Percentiles rank a stretch among this genome's conserved stretches.
Conservation (phyloP, 495 filamentous ascomycete genomes). For the Pyronema omphalodes region DNA sequence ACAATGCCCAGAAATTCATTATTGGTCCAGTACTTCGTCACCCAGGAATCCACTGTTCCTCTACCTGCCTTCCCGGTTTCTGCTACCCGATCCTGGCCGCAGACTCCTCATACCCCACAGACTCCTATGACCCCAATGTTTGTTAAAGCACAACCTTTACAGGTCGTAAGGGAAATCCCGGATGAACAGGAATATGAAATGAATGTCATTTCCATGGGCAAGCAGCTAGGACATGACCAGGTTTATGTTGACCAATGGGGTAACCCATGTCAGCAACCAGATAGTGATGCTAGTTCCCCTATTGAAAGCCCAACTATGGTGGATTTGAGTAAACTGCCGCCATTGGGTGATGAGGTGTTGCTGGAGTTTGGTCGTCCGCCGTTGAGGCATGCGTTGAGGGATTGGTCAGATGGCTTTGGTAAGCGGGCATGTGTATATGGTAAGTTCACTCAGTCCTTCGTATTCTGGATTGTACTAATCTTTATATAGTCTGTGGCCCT, state of each 20-base stretch:
- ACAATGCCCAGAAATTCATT: constrained; percentile 68
- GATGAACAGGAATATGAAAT: constrained; percentile 32
- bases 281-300: neutral
- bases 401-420: constrained; percentile 64
- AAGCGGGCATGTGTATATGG: constrained; percentile 73
- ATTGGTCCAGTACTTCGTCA: constrained; percentile 87
- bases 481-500: constrained; percentile 49
- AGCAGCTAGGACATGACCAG: constrained; percentile 3
- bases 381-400: constrained; percentile 61
- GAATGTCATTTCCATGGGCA: constrained; percentile 10
- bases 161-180: constrained; percentile 25
- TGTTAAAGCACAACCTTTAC: constrained; percentile 8
- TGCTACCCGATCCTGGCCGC: constrained; percentile 21
- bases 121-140: constrained; percentile 15
- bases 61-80: constrained; percentile 19
- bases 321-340: constrained; percentile 10
- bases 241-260: neutral
- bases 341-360: constrained; percentile 32
- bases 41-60: constrained; percentile 27
- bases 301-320: constrained; percentile 5
- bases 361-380: constrained; percentile 89
- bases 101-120: constrained; percentile 6
- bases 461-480: neutral
- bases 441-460: neutral
- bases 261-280: neutral